Evolutionary conservation across 176 grass and related monocot species (phyloP).

Genomic region (Thinopyrum elongatum): DNA sequence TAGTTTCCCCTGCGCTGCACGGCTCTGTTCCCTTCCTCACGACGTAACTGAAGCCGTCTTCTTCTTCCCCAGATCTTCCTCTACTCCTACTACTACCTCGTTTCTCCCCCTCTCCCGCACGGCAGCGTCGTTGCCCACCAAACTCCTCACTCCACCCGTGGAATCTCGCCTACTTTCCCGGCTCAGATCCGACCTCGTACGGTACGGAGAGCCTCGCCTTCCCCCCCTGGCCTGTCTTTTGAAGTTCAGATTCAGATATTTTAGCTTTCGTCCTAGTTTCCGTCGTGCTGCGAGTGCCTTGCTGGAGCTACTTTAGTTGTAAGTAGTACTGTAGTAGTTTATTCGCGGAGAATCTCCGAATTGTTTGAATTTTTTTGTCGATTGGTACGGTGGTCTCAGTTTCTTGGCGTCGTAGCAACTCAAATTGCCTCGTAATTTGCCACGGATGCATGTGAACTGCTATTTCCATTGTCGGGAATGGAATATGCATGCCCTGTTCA

Average conservation of each 20-base stretch:
- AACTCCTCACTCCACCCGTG: neutral
- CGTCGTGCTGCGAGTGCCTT: neutral
- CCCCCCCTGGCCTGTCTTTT: neutral
- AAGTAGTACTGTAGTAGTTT: neutral
- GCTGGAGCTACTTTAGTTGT: neutral
- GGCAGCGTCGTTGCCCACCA: neutral
- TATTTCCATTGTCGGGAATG: neutral
- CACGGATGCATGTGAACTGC: neutral
- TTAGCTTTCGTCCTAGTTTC: neutral
- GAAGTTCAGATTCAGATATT: conserved; percentile 9
- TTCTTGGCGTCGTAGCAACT: neutral
- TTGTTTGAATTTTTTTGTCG: neutral
- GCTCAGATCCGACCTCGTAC: neutral
- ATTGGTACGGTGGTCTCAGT: neutral
- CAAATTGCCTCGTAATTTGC: neutral
- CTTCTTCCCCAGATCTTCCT: neutral
- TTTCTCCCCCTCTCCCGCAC: neutral
- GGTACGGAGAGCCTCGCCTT: neutral
- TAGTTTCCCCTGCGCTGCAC: neutral
- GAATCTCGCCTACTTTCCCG: neutral
- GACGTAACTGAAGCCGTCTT: neutral
- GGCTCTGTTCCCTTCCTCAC: conserved; percentile 3
- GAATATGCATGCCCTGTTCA: neutral
- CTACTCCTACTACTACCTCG: neutral
- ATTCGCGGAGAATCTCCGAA: neutral